Base-by-base conservation (phyloP, 2,329 filamentous ascomycete species). In the Curvularia spicifera region DNA sequence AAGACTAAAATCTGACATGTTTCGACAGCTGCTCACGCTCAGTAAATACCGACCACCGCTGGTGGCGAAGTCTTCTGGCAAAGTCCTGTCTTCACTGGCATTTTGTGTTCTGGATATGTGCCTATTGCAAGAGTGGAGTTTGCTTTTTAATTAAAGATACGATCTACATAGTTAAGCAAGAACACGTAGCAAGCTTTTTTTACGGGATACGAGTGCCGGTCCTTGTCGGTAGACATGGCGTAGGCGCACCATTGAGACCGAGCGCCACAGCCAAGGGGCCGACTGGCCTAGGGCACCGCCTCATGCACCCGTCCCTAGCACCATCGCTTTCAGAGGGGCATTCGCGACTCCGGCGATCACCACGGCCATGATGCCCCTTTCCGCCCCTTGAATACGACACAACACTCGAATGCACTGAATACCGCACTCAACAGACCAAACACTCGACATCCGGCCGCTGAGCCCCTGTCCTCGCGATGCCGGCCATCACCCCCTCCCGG, bases 401-500 rank as follows among this genome's bases (percentile, higher is more conserved):
- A 22, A 12, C 24, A 33, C 2, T 46, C 37, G 47, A 33, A 49
- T 49, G 51, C 26, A 24, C 9, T 57, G 31, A 57, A 28, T 1
- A 2, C 2, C 1, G n/a, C 49, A 24, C 26, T 22, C 26, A 29
- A 15, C 12, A 26, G 13, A 39, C 13, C 33, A 15, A 10, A 13
- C 31, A 39, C 15, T 39, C 24, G 18, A 22, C 31, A 1, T 18
- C 29, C 4, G 56, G 51, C 29, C 51, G 24, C 31, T 15, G 44
- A 49, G 40, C 37, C 51, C 18, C 24, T 24, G 26, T 44, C 53
- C 56, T 63, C 64, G 45, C 57, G 5, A 75, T 75, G 73, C 72
- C 73, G 45, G 57, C 66, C 53, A 31, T 76, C 46, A 75, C 71
- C 24, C 72, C 70, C 44, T 73, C 72, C 26, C 72, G 73, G 58